Percentiles rank a stretch among this genome's conserved stretches.
These are phyloP conservation scores for Massarina eburnea DNA, from an alignment of 2,329 filamentous ascomycete genomes.

Conservation along the genomic window DNA sequence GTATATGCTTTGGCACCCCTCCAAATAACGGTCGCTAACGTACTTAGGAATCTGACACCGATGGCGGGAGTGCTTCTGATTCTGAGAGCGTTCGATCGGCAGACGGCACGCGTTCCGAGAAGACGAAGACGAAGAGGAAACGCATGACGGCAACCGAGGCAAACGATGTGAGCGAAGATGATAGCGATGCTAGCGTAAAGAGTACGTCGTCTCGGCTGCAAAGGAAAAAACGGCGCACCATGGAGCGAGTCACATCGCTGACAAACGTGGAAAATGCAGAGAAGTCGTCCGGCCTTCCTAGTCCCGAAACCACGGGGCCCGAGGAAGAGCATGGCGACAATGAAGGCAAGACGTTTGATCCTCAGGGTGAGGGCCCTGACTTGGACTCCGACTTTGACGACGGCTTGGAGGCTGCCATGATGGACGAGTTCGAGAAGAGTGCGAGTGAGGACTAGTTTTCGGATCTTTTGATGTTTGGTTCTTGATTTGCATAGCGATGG, in stretches of 20 bases:
- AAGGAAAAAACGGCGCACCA: conserved; percentile 51
- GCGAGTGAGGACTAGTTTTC: conserved; percentile 20
- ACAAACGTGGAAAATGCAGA: conserved; percentile 46
- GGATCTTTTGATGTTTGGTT: conserved; percentile 1
- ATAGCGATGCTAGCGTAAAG: conserved; percentile 42
- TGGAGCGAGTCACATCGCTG: conserved; percentile 50
- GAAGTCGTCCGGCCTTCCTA: conserved; percentile 44
- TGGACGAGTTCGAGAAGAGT: conserved; percentile 39
- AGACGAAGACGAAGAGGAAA: conserved; percentile 32
- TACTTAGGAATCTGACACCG: conserved; percentile 41
- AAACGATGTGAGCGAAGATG: conserved; percentile 41
- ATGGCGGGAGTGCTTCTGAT: conserved; percentile 32
- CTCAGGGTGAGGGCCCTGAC: conserved; percentile 32
- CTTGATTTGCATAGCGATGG: conserved; percentile 41
- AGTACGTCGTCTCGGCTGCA: conserved; percentile 45
- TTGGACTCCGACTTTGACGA: conserved; percentile 59
- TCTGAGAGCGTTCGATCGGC: conserved; percentile 39
- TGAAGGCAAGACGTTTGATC: conserved; percentile 44
- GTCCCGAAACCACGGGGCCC: conserved; percentile 42
- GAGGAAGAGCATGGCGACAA: conserved; percentile 47
- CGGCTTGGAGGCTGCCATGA: conserved; percentile 46
- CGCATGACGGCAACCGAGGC: conserved; percentile 38
- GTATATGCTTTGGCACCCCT: too few species aligned
- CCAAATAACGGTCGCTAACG: too few species aligned
- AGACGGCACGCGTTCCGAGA: conserved; percentile 29